phyloP scores from a whole-genome alignment of 1,284 basidiomycete genomes.

The Flammula alnicola region DNA sequence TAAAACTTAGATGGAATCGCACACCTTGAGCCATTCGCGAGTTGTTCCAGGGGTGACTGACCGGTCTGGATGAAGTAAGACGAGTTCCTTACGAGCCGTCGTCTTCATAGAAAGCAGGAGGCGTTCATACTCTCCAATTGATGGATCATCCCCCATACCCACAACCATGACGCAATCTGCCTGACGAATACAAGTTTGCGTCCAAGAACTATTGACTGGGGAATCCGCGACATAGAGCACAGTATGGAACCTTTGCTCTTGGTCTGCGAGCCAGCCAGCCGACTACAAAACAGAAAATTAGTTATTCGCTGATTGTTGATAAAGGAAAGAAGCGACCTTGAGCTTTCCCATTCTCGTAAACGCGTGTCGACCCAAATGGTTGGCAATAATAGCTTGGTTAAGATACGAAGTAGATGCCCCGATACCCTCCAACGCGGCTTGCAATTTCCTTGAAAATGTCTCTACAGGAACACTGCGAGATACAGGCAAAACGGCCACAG shows the following conservation, averaged over 20 bases:
- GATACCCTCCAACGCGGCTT: constrained; percentile 83
- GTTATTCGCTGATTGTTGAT: not conserved
- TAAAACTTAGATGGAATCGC: constrained; percentile 18
- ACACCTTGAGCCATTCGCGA: constrained; percentile 92
- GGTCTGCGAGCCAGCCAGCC: constrained; percentile 89
- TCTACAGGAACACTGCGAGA: constrained; percentile 87
- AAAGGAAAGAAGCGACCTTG: constrained; percentile 53
- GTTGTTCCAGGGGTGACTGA: constrained; percentile 92
- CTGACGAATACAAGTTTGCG: constrained; percentile 95
- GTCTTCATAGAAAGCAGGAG: constrained; percentile 94
- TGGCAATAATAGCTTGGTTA: constrained; percentile 90
- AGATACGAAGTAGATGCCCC: constrained; percentile 89
- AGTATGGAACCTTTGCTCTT: constrained; percentile 89
- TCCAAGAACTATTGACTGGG: constrained; percentile 91
- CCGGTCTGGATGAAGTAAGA: constrained; percentile 92
- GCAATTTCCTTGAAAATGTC: constrained; percentile 88
- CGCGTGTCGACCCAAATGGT: constrained; percentile 89
- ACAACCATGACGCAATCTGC: constrained; percentile 97
- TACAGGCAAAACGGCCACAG: constrained; percentile 84
- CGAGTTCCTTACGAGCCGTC: constrained; percentile 95
- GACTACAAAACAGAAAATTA: constrained; percentile 30
- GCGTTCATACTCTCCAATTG: constrained; percentile 91
- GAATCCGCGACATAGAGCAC: constrained; percentile 96
- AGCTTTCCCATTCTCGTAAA: constrained; percentile 95
- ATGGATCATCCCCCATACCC: constrained; percentile 92